Base-by-base conservation (phyloP, 2,329 filamentous ascomycete species). In the Beauveria sp. region DNA sequence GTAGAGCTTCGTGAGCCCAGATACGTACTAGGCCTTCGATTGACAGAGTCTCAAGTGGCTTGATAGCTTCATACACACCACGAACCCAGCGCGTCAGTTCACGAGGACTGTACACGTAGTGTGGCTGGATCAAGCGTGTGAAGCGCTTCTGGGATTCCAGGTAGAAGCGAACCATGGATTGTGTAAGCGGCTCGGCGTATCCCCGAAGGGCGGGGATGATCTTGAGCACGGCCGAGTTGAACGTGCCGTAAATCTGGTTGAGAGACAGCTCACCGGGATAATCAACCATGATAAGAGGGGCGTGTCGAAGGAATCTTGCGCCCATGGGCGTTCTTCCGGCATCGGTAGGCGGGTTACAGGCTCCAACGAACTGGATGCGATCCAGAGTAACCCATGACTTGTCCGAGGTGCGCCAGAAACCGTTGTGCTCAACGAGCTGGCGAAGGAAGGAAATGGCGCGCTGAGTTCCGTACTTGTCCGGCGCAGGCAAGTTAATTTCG, bases 41-140 rank as follows among this genome's bases (percentile, higher is more conserved):
- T 1, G 91, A 86, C 24, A 99, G 80, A 12, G 82, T 89, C 74
- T 99, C 94, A 14, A 99, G 83, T 14, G 96, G 94, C 64, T 90
- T 86, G 66, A 99, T 96, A 0, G 94, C 93, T 75, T 99, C 94
- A 68, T 99, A 99, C 22, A 99, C 84, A 77, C 96, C 94, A 66
- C 96, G 90, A 34, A 96, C 93, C 94, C 94, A 99, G 72, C 94
- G 84, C 14, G 96, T 99, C 69, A 99, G 81, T 73, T 99, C 94
- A 88, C 94, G 91, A 71, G 94, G 94, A 73, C 92, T 97, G 83
- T 99, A 99, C 51, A 99, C 92, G 72, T 99, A 99, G 73, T 99
- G 94, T 0, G 94, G 94, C 71, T 99, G 94, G 46, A 97, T 97
- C 75, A 96, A 89, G 7, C 94, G 89, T 10, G 94, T 99, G 71